A percentile compares a stretch with the other conserved stretches of the same genome.
Evolutionary conservation across 2,329 filamentous ascomycete species (phyloP).

Genomic region (Blastomyces parvus): DNA sequence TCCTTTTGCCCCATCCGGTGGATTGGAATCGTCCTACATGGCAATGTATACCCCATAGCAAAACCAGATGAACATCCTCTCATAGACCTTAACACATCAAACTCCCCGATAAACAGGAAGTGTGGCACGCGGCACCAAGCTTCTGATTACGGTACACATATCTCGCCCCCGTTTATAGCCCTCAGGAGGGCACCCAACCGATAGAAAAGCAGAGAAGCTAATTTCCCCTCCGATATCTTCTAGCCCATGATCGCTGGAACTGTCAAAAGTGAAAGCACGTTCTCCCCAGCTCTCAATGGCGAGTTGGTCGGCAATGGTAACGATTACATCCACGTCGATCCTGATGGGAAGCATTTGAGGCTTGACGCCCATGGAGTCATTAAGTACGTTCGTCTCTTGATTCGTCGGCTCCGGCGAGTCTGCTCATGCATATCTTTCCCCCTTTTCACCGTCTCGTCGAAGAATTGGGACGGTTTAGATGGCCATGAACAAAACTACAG

Average conservation of each 20-base stretch:
- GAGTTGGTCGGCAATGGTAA: slow-evolving; percentile 31
- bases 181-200: not conserved
- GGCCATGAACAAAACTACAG: not conserved
- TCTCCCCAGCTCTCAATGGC: slow-evolving; percentile 30
- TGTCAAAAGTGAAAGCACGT: slow-evolving; percentile 29
- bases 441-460: not conserved
- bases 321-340: slow-evolving; percentile 36
- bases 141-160: slow-evolving; percentile 31
- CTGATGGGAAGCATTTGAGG: slow-evolving; percentile 31
- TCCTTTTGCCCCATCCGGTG: not conserved
- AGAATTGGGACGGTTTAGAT: not conserved
- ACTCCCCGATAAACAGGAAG: slow-evolving; percentile 23
- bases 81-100: not conserved
- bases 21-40: not conserved
- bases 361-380: slow-evolving; percentile 34
- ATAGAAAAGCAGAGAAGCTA: not conserved
- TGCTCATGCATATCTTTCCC: not conserved
- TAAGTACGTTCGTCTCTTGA: slow-evolving; percentile 22
- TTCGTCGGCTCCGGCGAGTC: not conserved
- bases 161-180: not conserved
- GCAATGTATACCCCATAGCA: not conserved
- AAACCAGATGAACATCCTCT: not conserved
- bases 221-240: not conserved
- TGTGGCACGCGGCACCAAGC: slow-evolving; percentile 25
- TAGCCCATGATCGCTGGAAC: slow-evolving; percentile 33